phyloP scores from a whole-genome alignment of 768 basidiomycete genomes.

The Cantharellus anzutake region DNA sequence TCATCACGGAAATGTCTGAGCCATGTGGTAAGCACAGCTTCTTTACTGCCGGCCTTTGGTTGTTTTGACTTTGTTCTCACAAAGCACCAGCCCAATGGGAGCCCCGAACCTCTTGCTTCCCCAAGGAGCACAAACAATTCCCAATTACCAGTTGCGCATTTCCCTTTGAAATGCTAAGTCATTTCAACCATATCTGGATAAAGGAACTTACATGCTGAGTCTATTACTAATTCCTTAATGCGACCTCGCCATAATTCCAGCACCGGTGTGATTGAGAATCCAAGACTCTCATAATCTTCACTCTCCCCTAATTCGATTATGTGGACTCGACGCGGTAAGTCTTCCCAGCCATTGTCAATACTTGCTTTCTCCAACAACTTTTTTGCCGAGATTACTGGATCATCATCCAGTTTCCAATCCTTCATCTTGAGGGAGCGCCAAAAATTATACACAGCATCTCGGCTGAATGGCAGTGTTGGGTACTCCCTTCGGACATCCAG shows the following conservation, averaged over 20 bases:
- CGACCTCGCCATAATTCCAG: conserved; percentile 11
- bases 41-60: neutral
- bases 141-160: neutral
- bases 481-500: neutral
- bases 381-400: conserved; percentile 17
- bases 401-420: conserved; percentile 13
- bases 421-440: conserved; percentile 10
- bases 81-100: conserved; percentile 18
- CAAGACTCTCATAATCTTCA: conserved; percentile 6
- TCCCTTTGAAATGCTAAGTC: conserved; percentile 18
- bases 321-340: too few species aligned
- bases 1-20: conserved; percentile 12
- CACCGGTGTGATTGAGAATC: conserved; percentile 14
- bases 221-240: conserved; percentile 16
- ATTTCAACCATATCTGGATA: conserved; percentile 14
- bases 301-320: neutral
- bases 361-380: conserved; percentile 5
- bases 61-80: conserved; percentile 5
- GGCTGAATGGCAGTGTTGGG: conserved; percentile 6
- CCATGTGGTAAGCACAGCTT: conserved; percentile 12
- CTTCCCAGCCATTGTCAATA: neutral
- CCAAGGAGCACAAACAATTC: conserved; percentile 17
- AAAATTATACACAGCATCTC: conserved; percentile 12
- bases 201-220: conserved; percentile 16
- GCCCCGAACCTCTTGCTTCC: conserved; percentile 17